phyloP scores from a whole-genome alignment of 176 grass and related monocot species.

The Bromus sterilis region DNA sequence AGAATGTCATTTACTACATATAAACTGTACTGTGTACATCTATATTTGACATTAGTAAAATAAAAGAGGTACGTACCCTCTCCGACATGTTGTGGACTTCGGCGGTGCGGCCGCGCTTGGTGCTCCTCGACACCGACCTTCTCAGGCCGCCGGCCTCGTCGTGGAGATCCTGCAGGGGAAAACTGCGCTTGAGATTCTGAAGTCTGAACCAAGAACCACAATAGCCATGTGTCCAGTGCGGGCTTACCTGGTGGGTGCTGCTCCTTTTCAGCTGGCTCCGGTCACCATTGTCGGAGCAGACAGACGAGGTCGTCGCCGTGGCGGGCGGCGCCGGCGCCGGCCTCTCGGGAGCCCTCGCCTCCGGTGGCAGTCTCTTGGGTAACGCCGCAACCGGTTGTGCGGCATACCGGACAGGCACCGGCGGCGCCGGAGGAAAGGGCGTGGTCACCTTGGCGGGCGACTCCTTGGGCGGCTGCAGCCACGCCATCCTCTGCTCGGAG shows the following conservation, averaged over 20 bases:
- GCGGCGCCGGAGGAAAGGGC: not conserved
- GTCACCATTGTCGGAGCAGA: constrained; percentile 37
- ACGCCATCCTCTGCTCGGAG: constrained; percentile 49
- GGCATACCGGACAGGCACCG: not conserved
- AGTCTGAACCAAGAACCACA: not conserved
- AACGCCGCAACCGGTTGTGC: not conserved
- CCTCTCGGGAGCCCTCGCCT: not conserved
- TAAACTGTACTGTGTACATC: too few species aligned
- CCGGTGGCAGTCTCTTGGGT: not conserved
- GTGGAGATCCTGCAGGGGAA: constrained; percentile 20
- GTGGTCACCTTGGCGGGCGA: not conserved
- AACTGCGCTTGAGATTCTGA: not conserved
- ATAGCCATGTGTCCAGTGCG: not conserved
- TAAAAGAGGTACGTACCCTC: constrained; percentile 13
- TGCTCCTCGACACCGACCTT: constrained; percentile 12
- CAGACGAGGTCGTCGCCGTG: constrained; percentile 4
- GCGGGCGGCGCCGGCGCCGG: not conserved
- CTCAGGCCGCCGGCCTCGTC: constrained; percentile 7
- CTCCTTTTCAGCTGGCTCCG: constrained; percentile 4
- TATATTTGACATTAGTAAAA: too few species aligned
- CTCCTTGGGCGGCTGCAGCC: constrained; percentile 31
- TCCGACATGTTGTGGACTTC: constrained; percentile 49
- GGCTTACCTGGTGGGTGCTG: constrained; percentile 14
- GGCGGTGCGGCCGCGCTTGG: constrained; percentile 38
- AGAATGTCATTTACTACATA: too few species aligned